These are phyloP conservation scores for Ophiocordyceps camponoti-leonardi DNA, from an alignment of 2,329 filamentous ascomycete genomes.

Conservation along the genomic window DNA sequence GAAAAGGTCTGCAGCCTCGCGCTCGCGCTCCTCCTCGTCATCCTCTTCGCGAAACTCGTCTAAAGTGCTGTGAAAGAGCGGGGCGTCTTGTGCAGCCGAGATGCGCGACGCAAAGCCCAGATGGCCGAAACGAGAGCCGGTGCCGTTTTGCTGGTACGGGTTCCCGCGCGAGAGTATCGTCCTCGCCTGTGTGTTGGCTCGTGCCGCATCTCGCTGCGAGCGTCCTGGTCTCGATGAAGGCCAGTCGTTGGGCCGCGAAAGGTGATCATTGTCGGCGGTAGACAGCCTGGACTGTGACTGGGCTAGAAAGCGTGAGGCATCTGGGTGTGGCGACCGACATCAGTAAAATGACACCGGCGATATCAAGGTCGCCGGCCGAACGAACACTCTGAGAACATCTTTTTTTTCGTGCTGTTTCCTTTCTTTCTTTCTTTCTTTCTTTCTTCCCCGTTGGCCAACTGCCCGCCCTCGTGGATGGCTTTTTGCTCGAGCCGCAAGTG, in stretches of 20 bases:
- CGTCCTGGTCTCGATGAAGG: constrained; percentile 15
- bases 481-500: neutral
- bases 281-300: constrained; percentile 89
- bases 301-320: constrained; percentile 90
- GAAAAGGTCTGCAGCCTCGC: constrained; percentile 87
- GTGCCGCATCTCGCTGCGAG: constrained; percentile 13
- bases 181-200: constrained; percentile 13
- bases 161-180: constrained; percentile 41
- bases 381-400: constrained; percentile 66
- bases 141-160: constrained; percentile 65
- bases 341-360: constrained; percentile 3
- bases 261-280: constrained; percentile 34
- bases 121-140: constrained; percentile 54
- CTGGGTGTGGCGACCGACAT: constrained; percentile 26
- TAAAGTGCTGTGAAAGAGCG: constrained; percentile 82
- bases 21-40: constrained; percentile 76
- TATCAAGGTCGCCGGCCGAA: constrained; percentile 5
- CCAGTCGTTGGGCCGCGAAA: constrained; percentile 15
- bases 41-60: constrained; percentile 89
- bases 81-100: constrained; percentile 57
- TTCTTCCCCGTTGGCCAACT: constrained; percentile 14
- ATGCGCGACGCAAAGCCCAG: constrained; percentile 62
- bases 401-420: too few species aligned
- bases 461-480: constrained; percentile 7
- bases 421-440: too few species aligned